Evolutionary conservation across 805 yeast genomes (phyloP).

Genomic region (Wickerhamomyces strasburgensis): DNA sequence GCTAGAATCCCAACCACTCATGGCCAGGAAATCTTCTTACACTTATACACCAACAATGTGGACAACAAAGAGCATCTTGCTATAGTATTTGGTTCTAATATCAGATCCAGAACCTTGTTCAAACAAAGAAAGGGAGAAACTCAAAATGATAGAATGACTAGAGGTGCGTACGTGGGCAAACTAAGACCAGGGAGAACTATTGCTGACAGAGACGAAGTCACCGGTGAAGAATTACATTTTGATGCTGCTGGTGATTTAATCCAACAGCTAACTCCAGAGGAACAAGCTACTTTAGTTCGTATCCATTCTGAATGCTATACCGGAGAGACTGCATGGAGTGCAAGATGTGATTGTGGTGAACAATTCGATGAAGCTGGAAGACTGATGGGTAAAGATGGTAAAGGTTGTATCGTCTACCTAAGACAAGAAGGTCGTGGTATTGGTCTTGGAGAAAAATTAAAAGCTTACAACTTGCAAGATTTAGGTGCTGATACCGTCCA

Average conservation of each 20-base stretch:
- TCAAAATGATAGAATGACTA: conserved; percentile 92
- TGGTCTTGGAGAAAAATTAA: conserved; percentile 95
- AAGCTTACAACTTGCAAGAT: conserved; percentile 95
- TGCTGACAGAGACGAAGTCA: conserved; percentile 57
- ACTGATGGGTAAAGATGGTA: conserved; percentile 79
- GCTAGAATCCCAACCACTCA: conserved; percentile 96
- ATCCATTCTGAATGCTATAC: conserved; percentile 98
- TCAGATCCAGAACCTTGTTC: conserved; percentile 73
- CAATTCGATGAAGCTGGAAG: conserved; percentile 98
- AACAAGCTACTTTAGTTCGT: conserved; percentile 62
- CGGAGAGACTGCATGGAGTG: conserved; percentile 99
- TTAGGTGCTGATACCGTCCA: conserved; percentile 98
- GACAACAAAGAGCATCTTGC: conserved; percentile 96
- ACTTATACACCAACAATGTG: conserved; percentile 76
- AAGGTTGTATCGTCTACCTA: conserved; percentile 91
- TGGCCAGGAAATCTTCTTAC: conserved; percentile 91
- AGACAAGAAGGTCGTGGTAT: conserved; percentile 99
- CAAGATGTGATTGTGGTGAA: conserved; percentile 98
- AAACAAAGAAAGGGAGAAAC: conserved; percentile 61
- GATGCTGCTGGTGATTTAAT: conserved; percentile 36
- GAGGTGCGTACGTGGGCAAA: conserved; percentile 94
- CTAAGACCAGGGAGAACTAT: conserved; percentile 76
- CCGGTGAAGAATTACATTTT: conserved; percentile 35
- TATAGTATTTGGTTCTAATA: conserved; percentile 91
- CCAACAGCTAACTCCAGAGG: conserved; percentile 14